Base-by-base conservation (phyloP, 768 basidiomycete species). In the Amanita thiersii region DNA sequence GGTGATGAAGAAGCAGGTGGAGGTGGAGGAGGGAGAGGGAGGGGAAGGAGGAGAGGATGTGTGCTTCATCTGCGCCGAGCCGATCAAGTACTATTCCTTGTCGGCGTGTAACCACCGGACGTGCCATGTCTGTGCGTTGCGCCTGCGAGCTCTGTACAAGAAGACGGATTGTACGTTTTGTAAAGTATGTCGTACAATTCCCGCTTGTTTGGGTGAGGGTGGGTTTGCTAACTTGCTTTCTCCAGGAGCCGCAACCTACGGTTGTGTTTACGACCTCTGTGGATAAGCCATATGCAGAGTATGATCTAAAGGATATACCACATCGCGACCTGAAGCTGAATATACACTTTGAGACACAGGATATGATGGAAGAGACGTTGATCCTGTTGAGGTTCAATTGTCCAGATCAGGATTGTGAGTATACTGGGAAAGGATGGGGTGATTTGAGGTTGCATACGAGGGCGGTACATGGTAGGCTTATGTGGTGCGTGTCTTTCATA, bases 61-160 rank as follows among this genome's bases (percentile, higher is more conserved):
- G 8, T 97, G 94, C 63, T 94, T 81, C 76, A 97, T 97, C 60
- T 96, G 94, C 55, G 92, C 92, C 1, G 91, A 97, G 53, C 82
- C 84, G 3, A 81, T 94, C 61, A 91, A 86, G 55, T 94, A 89
- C 56, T 91, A 82, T 59, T 77, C 88, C 4, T 63, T 96, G 21
- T 83, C 92, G 12, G 76, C 83, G 41, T 99, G 94, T 63, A 89
- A 90, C 57, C 94, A 99, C 56, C 70, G 87, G 39, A 97, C 90
- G 2, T 98, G 94, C 68, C 92, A 96, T 61, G 81, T 93, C 46
- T 99, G 94, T 55, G 81, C 87, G 0, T 62, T 97, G 38, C 77
- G 94, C 5, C 61, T 98, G 20, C 65, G 94, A 28, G 90, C 90
- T 3, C 64, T 98, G 35, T 99, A 96, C 70, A 97, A 97, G 69